Evolutionary conservation across 495 filamentous ascomycete genomes (phyloP), one percentile per base, ranked within the genome.

Genomic region (Penicillium angulare): DNA sequence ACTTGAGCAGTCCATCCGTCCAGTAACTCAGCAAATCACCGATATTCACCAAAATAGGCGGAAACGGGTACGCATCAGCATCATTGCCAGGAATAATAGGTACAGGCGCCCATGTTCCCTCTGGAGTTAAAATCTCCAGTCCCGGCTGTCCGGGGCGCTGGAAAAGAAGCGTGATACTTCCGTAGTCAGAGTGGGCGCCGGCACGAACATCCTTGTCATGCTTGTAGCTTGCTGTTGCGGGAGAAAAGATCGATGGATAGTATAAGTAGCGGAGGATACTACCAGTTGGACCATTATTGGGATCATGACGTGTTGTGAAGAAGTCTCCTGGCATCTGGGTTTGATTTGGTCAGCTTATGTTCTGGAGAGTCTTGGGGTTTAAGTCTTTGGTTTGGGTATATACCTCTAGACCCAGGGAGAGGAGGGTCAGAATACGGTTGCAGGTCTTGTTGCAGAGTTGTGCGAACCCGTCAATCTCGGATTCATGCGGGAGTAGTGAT

Each of bases 21-120:
- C 93, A 98, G 60, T 95, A 90, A 17, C 82, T 85, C 5, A 98
- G 80, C 40, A 96, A 60, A 61, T 98, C 93, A 2, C 92, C 93
- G 26, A 96, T 92, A 59, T 97, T 98, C 21, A 97, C 83, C 12
- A 97, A 74, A 33, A 97, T 90, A 0, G 93, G 90, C 21, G 88
- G 86, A 33, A 77, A 74, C 1, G 74, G 67, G 56, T 81, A 82
- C 43, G 60, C 52, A 40, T 47, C 55, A 7, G 48, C 32, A 12
- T 79, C 70, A 7, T 43, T 29, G 15, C 60, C 63, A 0, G 74
- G 75, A 8, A 66, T 60, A n/a, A 78, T 69, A 24, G 72, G 72
- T 6, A 77, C 75, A 33, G 75, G 61, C 0, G 73, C 71, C 78
- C 76, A 78, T 18, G 45, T 53, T 61, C 51, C 60, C 3, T 77